Evolutionary conservation across 169 alveolate genomes (phyloP), one percentile per base, ranked within the genome.

Genomic region (Miamiensis avidus): DNA sequence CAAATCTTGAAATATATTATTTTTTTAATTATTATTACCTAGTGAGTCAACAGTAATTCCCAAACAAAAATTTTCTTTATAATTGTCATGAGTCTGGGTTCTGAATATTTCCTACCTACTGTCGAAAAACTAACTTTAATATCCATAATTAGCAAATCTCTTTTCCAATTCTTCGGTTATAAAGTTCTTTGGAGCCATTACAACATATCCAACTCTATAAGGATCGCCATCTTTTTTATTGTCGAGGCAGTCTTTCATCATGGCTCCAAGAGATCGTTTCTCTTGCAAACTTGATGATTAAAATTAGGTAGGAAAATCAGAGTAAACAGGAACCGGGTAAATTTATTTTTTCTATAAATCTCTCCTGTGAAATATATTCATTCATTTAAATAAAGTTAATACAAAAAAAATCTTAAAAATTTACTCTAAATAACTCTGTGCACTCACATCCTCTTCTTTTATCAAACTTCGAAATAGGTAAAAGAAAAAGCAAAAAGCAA

Each of bases 401-500:
- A 0, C 33, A 0, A 6, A 31, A 31, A 28, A 20, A 0, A 29
- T 6, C 33, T 75, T 28, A 28, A 27, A 29, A 0, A 75, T 30
- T 27, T 77, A 77, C 64, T 33, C 33, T 69, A 77, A 32, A 29
- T 33, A 77, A 33, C 82, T 77, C 1, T 30, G 28, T 77, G 31
- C 0, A 0, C 27, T 29, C 29, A 77, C 33, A n/a, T 77, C 82
- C 27, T 33, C 15, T 27, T 33, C 29, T 30, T 31, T 0, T 0
- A 33, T 27, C n/a, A 33, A 33, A 27, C 74, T 72, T 77, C 82
- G 28, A 31, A 29, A 74, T 76, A 75, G 27, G 29, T 20, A 75
- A 31, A 82, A 82, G 64, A 88, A 49, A 79, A 78, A 31, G 27
- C 88, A 78, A 0, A 88, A 49, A 16, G 82, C 11, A 0, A 88